Percentiles rank a stretch among this genome's conserved stretches.
phyloP scores from a whole-genome alignment of 441 rosid genomes.

The Arabidopsis hybrid region DNA sequence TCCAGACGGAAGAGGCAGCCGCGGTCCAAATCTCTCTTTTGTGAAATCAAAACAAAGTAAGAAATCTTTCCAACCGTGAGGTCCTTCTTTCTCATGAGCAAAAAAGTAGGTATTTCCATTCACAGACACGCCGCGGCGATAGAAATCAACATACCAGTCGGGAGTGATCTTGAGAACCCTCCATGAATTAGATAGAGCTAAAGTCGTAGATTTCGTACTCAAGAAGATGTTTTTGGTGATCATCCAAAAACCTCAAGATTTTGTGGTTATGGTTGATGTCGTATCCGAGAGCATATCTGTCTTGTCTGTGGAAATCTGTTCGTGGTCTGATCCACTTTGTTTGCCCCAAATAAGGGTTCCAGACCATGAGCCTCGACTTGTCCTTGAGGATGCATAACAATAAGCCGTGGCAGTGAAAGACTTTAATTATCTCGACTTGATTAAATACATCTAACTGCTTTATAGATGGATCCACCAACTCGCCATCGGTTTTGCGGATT shows the following conservation, averaged over 20 bases:
- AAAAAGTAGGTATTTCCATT: not conserved
- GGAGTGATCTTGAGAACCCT: not conserved
- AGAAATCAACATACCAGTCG: not conserved
- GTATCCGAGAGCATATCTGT: not conserved
- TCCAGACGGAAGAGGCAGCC: not conserved
- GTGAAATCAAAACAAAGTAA: not conserved
- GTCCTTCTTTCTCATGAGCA: too few relatives aligned
- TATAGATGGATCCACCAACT: not conserved
- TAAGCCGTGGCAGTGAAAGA: not conserved
- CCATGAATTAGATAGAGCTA: not conserved
- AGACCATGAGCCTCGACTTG: not conserved
- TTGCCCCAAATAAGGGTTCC: conserved; percentile 6
- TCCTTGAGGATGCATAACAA: not conserved
- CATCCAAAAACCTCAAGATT: not conserved
- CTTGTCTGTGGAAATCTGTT: not conserved
- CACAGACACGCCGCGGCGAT: not conserved
- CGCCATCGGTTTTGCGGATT: not conserved
- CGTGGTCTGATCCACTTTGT: not conserved
- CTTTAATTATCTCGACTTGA: not conserved
- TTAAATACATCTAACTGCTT: not conserved
- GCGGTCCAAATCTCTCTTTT: not conserved
- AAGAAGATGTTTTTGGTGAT: too few relatives aligned
- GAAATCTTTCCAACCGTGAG: too few relatives aligned
- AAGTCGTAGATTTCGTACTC: not conserved
- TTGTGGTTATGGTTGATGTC: not conserved